A percentile compares a stretch with the other conserved stretches of the same genome.
Evolutionary conservation across 139 green algal species (phyloP).

Genomic region (Picochlorum sp.): DNA sequence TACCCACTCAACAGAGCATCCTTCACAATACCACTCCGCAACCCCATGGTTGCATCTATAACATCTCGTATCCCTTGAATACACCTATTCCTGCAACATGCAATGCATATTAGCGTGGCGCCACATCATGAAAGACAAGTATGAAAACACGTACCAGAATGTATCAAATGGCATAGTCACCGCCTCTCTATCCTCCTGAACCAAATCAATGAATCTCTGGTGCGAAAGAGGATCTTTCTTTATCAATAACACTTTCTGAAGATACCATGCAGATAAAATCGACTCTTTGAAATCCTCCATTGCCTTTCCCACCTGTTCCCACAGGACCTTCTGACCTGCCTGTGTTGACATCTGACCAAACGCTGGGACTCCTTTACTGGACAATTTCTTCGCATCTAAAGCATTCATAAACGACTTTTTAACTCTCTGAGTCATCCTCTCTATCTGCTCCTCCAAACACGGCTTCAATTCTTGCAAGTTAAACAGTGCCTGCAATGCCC

Average conservation of each 20-base stretch:
- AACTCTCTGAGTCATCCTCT: conserved; percentile 32
- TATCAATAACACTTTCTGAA: conserved; percentile 88
- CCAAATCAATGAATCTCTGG: conserved; percentile 76
- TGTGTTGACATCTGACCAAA: background rate
- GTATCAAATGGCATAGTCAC: conserved; percentile 19
- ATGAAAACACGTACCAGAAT: conserved; percentile 45
- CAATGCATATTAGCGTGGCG: background rate
- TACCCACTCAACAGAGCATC: conserved; percentile 61
- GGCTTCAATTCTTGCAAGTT: conserved; percentile 72
- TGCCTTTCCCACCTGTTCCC: conserved; percentile 49
- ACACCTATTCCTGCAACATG: background rate
- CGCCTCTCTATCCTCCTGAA: conserved; percentile 18
- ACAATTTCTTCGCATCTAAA: conserved; percentile 58
- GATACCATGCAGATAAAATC: conserved; percentile 66
- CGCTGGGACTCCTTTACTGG: conserved; percentile 15
- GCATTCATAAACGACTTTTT: conserved; percentile 37
- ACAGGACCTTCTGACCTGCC: conserved; percentile 45
- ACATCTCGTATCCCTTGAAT: background rate
- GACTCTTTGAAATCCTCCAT: conserved; percentile 44
- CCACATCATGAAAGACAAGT: no score
- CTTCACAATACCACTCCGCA: conserved; percentile 24
- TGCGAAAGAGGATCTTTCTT: conserved; percentile 91
- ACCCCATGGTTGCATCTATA: background rate
- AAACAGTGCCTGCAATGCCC: conserved; percentile 83
- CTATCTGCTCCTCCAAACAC: conserved; percentile 35